A percentile compares a stretch with the other conserved stretches of the same genome.
Conservation (phyloP, 73 alveolate genomes). For the Paraurostyla sp. region DNA sequence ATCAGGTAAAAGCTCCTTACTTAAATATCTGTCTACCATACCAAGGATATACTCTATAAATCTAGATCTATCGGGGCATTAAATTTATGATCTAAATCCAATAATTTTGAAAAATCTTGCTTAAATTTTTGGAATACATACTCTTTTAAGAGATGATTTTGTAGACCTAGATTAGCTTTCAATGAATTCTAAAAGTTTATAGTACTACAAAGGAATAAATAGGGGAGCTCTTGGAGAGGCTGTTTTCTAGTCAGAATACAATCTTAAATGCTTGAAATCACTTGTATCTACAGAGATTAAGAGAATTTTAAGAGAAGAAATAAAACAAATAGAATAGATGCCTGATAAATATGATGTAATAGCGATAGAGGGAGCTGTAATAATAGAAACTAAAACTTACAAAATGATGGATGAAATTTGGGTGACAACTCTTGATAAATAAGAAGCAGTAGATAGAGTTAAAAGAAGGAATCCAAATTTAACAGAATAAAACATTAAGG, state of each 20-base stretch:
- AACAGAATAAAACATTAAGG: background rate
- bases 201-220: background rate
- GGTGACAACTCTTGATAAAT: conserved; percentile 45
- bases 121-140: background rate
- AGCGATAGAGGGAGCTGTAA: conserved; percentile 69
- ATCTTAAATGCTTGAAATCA: background rate
- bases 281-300: conserved; percentile 55
- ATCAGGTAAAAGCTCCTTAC: conserved; percentile 55
- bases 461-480: conserved; percentile 35
- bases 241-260: conserved; percentile 17
- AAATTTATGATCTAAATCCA: conserved; percentile 41
- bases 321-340: background rate
- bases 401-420: conserved; percentile 47
- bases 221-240: conserved; percentile 48
- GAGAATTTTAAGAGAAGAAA: background rate
- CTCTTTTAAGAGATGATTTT: no score
- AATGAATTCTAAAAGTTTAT: background rate
- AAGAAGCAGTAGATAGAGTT: conserved; percentile 58
- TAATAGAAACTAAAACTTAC: conserved; percentile 32
- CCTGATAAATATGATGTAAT: conserved; percentile 11
- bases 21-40: conserved; percentile 14
- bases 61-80: conserved; percentile 67
- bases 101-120: background rate
- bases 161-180: background rate
- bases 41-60: conserved; percentile 50